phyloP scores from a whole-genome alignment of 257 asterid genomes.

The Hygrophila difformis region DNA sequence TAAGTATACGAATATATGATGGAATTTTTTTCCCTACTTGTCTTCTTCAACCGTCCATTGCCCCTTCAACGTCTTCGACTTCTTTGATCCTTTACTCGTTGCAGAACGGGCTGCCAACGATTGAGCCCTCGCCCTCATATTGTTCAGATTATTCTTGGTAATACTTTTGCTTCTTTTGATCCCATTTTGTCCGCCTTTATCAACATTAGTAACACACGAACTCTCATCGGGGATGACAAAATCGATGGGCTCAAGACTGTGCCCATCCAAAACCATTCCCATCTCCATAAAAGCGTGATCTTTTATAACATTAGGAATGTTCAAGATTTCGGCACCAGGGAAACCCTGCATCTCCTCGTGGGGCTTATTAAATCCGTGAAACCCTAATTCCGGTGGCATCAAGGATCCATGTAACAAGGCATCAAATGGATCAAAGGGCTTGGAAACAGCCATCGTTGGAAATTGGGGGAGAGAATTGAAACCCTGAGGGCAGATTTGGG shows the following conservation, averaged over 20 bases:
- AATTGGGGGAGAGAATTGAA: constrained; percentile 48
- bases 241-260: constrained; percentile 24
- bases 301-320: constrained; percentile 11
- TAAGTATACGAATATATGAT: background rate
- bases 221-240: constrained; percentile 40
- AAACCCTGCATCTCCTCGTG: constrained; percentile 19
- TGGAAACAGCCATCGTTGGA: constrained; percentile 20
- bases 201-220: constrained; percentile 40
- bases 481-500: constrained; percentile 42
- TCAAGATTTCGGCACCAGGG: constrained; percentile 20
- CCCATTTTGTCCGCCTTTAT: constrained; percentile 12
- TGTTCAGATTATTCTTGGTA: constrained; percentile 11
- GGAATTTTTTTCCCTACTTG: constrained; percentile 8
- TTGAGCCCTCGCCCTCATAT: constrained; percentile 1
- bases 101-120: constrained; percentile 6
- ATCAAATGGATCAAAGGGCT: constrained; percentile 41
- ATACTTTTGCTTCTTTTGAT: constrained; percentile 8
- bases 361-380: constrained; percentile 18
- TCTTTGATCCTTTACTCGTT: constrained; percentile 22
- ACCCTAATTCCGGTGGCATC: constrained; percentile 20
- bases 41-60: constrained; percentile 79
- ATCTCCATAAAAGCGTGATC: constrained; percentile 21
- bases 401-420: constrained; percentile 29
- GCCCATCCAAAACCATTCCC: constrained; percentile 6
- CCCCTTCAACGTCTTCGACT: constrained; percentile 55